phyloP scores from a whole-genome alignment of 2,329 filamentous ascomycete genomes.

The Diplodia mutila region DNA sequence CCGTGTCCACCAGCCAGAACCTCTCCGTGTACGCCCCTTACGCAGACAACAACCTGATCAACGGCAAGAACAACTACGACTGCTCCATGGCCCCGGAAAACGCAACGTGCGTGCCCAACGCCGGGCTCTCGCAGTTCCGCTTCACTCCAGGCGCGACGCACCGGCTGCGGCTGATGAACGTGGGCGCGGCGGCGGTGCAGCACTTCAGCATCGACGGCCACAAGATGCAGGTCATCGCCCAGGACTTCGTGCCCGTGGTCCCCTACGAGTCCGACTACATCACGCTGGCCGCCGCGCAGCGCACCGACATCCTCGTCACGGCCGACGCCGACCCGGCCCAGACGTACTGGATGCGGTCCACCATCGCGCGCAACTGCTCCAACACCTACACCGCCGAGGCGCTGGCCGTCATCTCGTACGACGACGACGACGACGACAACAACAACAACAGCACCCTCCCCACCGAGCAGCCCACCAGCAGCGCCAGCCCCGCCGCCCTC shows the following conservation, averaged over 20 bases:
- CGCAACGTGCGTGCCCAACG: conserved; percentile 13
- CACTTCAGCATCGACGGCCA: conserved; percentile 52
- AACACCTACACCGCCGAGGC: not conserved
- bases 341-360: conserved; percentile 43
- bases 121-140: conserved; percentile 37
- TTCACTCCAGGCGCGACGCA: conserved; percentile 48
- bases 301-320: conserved; percentile 45
- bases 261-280: conserved; percentile 47
- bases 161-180: conserved; percentile 49
- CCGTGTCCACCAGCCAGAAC: no score
- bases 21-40: no score
- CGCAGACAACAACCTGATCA: conserved; percentile 32
- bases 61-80: conserved; percentile 35
- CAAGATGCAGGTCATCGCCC: conserved; percentile 47
- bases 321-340: conserved; percentile 36
- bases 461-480: no score
- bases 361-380: not conserved
- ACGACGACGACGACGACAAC: no score
- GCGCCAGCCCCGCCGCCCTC: no score
- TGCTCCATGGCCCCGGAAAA: conserved; percentile 24
- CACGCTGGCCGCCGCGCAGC: conserved; percentile 43
- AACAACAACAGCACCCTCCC: no score
- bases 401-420: no score
- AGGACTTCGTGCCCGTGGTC: conserved; percentile 48
- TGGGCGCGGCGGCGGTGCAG: conserved; percentile 44